Evolutionary conservation across 345 rosid genomes (phyloP).

Genomic region (Aethionema arabicum): DNA sequence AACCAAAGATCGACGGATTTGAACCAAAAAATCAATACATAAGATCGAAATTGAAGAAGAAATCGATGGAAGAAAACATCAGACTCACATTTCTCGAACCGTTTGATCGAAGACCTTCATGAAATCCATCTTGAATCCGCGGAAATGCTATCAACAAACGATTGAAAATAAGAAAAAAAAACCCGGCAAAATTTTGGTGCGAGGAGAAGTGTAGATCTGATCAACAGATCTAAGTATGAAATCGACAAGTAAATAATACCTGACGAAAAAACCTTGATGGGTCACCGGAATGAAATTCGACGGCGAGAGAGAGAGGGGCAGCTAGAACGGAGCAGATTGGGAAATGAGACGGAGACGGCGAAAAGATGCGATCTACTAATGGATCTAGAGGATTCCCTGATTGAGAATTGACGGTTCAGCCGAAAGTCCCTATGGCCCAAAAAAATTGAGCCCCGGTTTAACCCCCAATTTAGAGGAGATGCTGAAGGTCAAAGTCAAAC

Average conservation of each 20-base stretch:
- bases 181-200: constrained; percentile 15
- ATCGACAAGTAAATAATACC: no score
- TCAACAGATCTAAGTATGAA: constrained; percentile 2
- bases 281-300: no score
- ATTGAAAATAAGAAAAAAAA: neutral
- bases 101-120: constrained; percentile 98
- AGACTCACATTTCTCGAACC: constrained; percentile 91
- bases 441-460: no score
- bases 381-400: no score
- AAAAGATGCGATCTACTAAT: no score
- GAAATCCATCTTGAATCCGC: constrained; percentile 82
- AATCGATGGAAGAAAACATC: neutral
- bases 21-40: constrained; percentile 1
- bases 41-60: constrained; percentile 18
- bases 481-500: no score
- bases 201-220: constrained; percentile 39
- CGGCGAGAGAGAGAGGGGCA: neutral
- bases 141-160: constrained; percentile 11
- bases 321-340: neutral
- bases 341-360: no score
- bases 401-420: no score
- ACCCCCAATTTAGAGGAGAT: no score
- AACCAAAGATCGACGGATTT: constrained; percentile 17
- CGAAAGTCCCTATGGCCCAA: no score
- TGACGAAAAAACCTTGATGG: no score